Evolutionary conservation across 495 filamentous ascomycete species (phyloP).

Genomic region (Xylaria sp.): DNA sequence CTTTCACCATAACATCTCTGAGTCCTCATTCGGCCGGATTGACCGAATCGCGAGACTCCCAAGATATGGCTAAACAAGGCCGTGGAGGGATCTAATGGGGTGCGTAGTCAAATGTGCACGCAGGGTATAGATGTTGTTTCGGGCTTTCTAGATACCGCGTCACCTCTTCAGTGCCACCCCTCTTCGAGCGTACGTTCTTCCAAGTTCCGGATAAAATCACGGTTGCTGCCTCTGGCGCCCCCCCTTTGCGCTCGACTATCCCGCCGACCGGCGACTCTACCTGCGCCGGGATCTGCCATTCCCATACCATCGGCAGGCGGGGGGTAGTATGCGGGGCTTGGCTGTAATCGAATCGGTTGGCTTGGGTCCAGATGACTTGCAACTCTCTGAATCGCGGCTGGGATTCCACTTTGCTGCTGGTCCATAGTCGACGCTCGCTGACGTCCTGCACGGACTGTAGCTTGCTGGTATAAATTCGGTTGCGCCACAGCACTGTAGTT

Average conservation of each 20-base stretch:
- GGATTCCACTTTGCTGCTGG: constrained; percentile 88
- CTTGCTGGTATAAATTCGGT: constrained; percentile 82
- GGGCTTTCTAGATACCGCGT: constrained; percentile 21
- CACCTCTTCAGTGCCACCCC: constrained; percentile 62
- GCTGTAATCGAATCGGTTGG: constrained; percentile 91
- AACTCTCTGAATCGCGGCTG: constrained; percentile 91
- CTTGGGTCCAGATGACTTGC: constrained; percentile 96
- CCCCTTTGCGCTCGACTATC: constrained; percentile 74
- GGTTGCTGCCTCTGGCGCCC: constrained; percentile 66
- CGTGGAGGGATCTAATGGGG: constrained; percentile 1
- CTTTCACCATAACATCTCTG: background rate
- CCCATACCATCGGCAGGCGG: constrained; percentile 86
- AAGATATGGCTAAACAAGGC: constrained; percentile 12
- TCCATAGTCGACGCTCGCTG: constrained; percentile 97
- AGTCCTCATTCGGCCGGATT: background rate
- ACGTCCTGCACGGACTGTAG: constrained; percentile 78
- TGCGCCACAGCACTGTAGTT: constrained; percentile 67
- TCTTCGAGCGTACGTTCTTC: constrained; percentile 95
- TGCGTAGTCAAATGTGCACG: constrained; percentile 1
- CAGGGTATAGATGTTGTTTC: background rate
- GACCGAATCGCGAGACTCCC: background rate
- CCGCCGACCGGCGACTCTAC: constrained; percentile 73
- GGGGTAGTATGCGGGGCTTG: constrained; percentile 96
- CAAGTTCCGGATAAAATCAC: constrained; percentile 91
- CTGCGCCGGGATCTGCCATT: constrained; percentile 57